A percentile compares a stretch with the other conserved stretches of the same genome.
These are phyloP conservation scores for Helotiales sp. DNA, from an alignment of 2,329 filamentous ascomycete species.

Conservation along the genomic window DNA sequence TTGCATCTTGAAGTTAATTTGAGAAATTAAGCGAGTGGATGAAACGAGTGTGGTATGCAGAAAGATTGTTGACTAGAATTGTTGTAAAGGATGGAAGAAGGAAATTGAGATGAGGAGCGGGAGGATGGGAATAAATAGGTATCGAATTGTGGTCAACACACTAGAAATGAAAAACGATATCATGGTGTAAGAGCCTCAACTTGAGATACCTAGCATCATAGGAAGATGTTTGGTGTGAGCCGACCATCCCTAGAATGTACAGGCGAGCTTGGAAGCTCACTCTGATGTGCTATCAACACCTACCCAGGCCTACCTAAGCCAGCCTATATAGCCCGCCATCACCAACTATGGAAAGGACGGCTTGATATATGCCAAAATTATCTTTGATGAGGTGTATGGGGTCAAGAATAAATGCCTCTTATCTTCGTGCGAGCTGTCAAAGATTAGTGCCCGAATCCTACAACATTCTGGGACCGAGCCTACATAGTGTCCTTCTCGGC, in stretches of 20 bases:
- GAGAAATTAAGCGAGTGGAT: conserved; percentile 14
- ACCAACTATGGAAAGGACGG: too few relatives aligned
- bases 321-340: too few relatives aligned
- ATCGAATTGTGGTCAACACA: neutral
- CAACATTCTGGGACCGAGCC: neutral
- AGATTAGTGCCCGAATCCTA: neutral
- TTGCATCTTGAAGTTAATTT: conserved; percentile 30
- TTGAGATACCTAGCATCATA: neutral
- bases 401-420: neutral
- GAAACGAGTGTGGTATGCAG: neutral
- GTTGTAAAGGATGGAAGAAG: neutral
- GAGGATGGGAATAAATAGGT: neutral
- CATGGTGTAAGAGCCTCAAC: neutral
- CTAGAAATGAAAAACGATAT: neutral
- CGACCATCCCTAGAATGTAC: too few relatives aligned
- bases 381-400: too few relatives aligned
- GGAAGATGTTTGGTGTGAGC: too few relatives aligned
- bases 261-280: too few relatives aligned
- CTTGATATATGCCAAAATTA: too few relatives aligned
- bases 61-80: neutral
- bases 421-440: neutral
- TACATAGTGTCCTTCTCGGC: neutral
- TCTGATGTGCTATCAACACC: too few relatives aligned
- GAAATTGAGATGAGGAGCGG: neutral
- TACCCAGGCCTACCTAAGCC: too few relatives aligned